Evolutionary conservation across 345 rosid genomes (phyloP).

Genomic region (Rhizophora apiculata): DNA sequence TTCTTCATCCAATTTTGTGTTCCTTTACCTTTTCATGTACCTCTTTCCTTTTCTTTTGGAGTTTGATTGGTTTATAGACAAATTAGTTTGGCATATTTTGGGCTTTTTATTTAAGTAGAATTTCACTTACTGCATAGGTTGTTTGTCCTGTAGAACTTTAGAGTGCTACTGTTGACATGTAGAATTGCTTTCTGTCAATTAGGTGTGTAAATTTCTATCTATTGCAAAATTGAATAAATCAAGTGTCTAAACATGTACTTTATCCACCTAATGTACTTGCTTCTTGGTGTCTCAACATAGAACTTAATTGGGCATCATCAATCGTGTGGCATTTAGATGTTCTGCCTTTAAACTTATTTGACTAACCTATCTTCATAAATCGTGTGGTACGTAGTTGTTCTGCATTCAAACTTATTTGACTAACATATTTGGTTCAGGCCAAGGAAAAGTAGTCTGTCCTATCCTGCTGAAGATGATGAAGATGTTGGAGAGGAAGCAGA

Average conservation of each 20-base stretch:
- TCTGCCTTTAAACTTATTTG: conserved; percentile 11
- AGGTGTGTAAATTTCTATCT: background rate
- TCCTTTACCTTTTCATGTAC: background rate
- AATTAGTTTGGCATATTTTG: background rate
- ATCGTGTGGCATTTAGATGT: background rate
- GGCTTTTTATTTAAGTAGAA: background rate
- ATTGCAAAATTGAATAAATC: conserved; percentile 7
- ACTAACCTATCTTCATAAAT: background rate
- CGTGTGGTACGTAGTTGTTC: background rate
- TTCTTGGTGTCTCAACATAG: conserved; percentile 2
- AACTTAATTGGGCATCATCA: too few species aligned
- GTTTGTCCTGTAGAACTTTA: background rate
- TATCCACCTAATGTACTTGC: conserved; percentile 14
- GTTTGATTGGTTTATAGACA: background rate
- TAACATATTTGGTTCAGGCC: conserved; percentile 56
- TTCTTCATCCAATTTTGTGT: too few species aligned
- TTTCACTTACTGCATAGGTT: background rate
- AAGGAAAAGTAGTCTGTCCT: conserved; percentile 80
- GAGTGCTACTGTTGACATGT: background rate
- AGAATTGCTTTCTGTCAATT: background rate
- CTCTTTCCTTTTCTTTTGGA: background rate
- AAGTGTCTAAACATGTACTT: background rate
- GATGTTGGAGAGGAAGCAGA: conserved; percentile 98
- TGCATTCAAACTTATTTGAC: conserved; percentile 13
- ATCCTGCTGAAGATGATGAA: conserved; percentile 87